phyloP scores from a whole-genome alignment of 306 rosid species.

The Astragalus membranaceus region DNA sequence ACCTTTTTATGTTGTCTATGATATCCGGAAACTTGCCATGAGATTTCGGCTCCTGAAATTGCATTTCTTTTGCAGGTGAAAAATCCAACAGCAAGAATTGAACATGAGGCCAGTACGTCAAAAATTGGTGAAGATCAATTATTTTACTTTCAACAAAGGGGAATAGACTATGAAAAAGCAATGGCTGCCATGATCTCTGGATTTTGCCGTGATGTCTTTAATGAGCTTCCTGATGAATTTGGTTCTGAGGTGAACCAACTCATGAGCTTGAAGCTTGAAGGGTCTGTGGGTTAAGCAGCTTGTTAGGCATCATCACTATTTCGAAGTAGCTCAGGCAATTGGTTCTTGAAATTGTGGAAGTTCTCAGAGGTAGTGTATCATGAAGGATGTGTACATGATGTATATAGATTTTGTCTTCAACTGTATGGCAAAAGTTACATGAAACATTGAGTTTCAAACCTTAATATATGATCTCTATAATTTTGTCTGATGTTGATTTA shows the following conservation, averaged over 20 bases:
- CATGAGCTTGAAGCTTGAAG: slow-evolving; percentile 94
- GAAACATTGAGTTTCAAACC: not conserved
- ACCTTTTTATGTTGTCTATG: no score
- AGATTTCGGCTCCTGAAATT: not conserved
- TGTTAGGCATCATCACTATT: not conserved
- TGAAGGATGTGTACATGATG: not conserved
- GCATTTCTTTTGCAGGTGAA: slow-evolving; percentile 48
- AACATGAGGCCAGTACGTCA: slow-evolving; percentile 94
- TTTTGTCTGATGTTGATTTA: not conserved
- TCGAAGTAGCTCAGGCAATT: slow-evolving; percentile 15
- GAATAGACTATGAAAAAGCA: slow-evolving; percentile 84
- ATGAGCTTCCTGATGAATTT: slow-evolving; percentile 94
- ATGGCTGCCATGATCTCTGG: slow-evolving; percentile 99
- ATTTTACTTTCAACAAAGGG: slow-evolving; percentile 92
- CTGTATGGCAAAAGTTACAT: not conserved
- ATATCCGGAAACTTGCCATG: not conserved
- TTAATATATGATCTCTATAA: not conserved
- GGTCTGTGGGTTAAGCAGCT: slow-evolving; percentile 63
- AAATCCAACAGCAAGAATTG: slow-evolving; percentile 80
- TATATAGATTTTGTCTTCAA: slow-evolving; percentile 12
- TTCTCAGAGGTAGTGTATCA: not conserved
- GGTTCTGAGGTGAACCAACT: slow-evolving; percentile 93
- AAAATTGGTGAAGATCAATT: slow-evolving; percentile 92
- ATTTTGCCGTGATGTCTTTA: slow-evolving; percentile 85
- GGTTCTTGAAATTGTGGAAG: not conserved